Percentiles rank a stretch among this genome's conserved stretches.
Evolutionary conservation across 768 basidiomycete species (phyloP).

Genomic region (Leccinum subgranulosum): DNA sequence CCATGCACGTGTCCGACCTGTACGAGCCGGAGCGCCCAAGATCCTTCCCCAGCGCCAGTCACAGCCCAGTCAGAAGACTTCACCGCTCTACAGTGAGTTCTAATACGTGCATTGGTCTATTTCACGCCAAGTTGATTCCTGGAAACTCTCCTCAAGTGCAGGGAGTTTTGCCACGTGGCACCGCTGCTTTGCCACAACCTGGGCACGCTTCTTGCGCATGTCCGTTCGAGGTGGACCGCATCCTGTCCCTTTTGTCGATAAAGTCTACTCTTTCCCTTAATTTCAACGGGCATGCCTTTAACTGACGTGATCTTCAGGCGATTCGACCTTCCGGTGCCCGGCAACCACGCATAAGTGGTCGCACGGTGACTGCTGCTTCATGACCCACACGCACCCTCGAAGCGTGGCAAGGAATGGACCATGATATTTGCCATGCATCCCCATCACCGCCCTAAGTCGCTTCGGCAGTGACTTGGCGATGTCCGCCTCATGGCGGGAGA

Average conservation of each 20-base stretch:
- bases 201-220: slow-evolving; percentile 27
- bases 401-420: slow-evolving; percentile 29
- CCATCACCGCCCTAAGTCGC: slow-evolving; percentile 27
- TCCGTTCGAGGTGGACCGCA: slow-evolving; percentile 19
- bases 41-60: neutral
- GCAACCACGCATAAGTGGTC: slow-evolving; percentile 24
- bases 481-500: slow-evolving; percentile 25
- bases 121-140: neutral
- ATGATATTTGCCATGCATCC: slow-evolving; percentile 21
- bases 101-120: neutral
- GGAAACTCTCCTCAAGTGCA: neutral
- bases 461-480: slow-evolving; percentile 29
- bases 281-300: slow-evolving; percentile 14
- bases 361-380: slow-evolving; percentile 15
- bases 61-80: neutral
- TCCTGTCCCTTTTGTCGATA: slow-evolving; percentile 10
- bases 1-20: slow-evolving; percentile 14
- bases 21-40: neutral
- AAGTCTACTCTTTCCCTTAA: slow-evolving; percentile 23
- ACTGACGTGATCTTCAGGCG: slow-evolving; percentile 26
- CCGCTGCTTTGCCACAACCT: neutral
- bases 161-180: slow-evolving; percentile 11
- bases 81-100: neutral
- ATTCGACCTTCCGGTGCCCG: slow-evolving; percentile 23
- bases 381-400: slow-evolving; percentile 23